Evolutionary conservation across 1,284 basidiomycete species (phyloP), one percentile per base, ranked within the genome.

Genomic region (Leccinum brunneo-olivaceum): DNA sequence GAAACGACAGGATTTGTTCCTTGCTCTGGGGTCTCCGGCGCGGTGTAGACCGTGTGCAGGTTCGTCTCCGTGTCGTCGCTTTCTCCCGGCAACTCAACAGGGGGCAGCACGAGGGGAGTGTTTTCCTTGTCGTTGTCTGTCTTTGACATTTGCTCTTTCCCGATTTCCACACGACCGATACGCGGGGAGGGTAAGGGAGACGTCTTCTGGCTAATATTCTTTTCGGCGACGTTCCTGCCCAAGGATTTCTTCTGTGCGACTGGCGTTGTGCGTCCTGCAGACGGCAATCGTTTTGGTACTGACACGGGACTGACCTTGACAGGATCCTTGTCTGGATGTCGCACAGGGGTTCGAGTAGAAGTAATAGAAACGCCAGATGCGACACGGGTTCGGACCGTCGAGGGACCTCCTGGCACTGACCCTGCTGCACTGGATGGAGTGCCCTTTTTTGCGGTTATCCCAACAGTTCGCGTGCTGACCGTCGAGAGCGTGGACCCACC

Each of bases 401-500:
- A n/a, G 15, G 20, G 18, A 0, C 46, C 50, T 7, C 49, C 56
- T 1, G 55, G 36, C 7, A 51, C 53, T 20, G 48, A 10, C 11
- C 35, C 42, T 9, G 29, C 16, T 15, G 24, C 34, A 29, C 23
- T 34, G 1, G 54, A 38, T 3, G 41, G 4, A 3, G 29, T 16
- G 1, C 37, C 29, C 28, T 55, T 57, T 39, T 48, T 60, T 2
- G 52, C 56, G 1, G 45, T 44, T 25, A 61, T 63, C 9, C 64
- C 61, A 2, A 60, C 56, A 1, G 70, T 71, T 34, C 60, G 60
- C 2, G 60, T 61, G 48, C 69, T 70, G 11, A 57, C 43, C 5
- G 62, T 69, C 9, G 70, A 71, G 0, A 64, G 45, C 0, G 64
- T 62, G 0, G 74, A 76, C 4, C 68, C 62, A 8, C 65, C 54